Evolutionary conservation across 2,329 filamentous ascomycete species (phyloP).

Genomic region (Gremmenia infestans): DNA sequence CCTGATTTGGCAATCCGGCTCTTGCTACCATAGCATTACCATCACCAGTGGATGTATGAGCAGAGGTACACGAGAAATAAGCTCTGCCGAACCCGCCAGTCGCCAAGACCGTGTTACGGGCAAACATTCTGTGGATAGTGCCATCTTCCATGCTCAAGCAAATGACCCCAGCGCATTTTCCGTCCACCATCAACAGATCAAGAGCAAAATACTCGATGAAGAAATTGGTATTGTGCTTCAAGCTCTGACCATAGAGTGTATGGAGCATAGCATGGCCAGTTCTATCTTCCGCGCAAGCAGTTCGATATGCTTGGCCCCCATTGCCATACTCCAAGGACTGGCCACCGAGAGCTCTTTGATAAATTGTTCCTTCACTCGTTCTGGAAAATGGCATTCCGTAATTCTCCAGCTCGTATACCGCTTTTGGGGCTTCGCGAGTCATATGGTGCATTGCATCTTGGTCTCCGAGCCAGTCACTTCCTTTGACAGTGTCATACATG

Average conservation of each 20-base stretch:
- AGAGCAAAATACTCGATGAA: slow-evolving; percentile 47
- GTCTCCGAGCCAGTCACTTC: slow-evolving; percentile 54
- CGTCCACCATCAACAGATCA: slow-evolving; percentile 44
- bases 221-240: slow-evolving; percentile 44
- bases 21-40: slow-evolving; percentile 45
- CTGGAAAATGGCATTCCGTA: slow-evolving; percentile 51
- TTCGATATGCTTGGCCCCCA: slow-evolving; percentile 44
- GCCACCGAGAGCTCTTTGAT: slow-evolving; percentile 44
- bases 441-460: slow-evolving; percentile 58
- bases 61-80: slow-evolving; percentile 45
- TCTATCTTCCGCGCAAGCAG: slow-evolving; percentile 36
- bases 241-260: slow-evolving; percentile 44
- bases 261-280: slow-evolving; percentile 29
- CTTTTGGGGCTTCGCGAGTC: slow-evolving; percentile 49
- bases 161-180: slow-evolving; percentile 42
- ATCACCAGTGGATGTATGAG: slow-evolving; percentile 45
- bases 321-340: slow-evolving; percentile 43
- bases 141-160: slow-evolving; percentile 46
- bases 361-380: slow-evolving; percentile 40
- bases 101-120: slow-evolving; percentile 43
- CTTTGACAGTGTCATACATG: slow-evolving; percentile 56
- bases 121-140: slow-evolving; percentile 43
- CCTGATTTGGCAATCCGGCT: slow-evolving; percentile 44
- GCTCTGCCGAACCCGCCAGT: slow-evolving; percentile 46
- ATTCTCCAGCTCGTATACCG: slow-evolving; percentile 50